Base-by-base conservation (phyloP, 306 rosid genomes). In the Inga laurina region DNA sequence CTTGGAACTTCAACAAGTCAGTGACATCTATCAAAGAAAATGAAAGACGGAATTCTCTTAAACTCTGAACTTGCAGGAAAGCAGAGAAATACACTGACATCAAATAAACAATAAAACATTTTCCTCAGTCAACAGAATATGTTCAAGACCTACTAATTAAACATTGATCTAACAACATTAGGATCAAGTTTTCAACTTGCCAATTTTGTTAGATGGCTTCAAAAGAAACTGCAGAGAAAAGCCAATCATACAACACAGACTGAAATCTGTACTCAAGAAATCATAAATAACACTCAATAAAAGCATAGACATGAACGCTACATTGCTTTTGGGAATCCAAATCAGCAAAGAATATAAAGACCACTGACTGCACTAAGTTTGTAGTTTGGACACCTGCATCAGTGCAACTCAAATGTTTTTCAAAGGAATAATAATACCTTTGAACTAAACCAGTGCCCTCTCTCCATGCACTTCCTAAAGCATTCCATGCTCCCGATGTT, bases 401-500 rank as follows among this genome's bases (percentile, higher is more conserved):
- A 46, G 48, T 18, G 37, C 79, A 30, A 19, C 41, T 77, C 21
- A 51, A 76, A 59, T 72, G 0, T 9, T 82, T 61, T 75, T 24
- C 61, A 70, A 74, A 76, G 46, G 74, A 80, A 49, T 49, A 72
- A 75, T 77, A 91, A 57, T 92, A 97, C 99, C 87, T 91, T 8
- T 91, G 92, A 82, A 97, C 97, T 13, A 94, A 87, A 80, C 84
- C 90, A 11, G 91, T 65, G 78, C 99, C 86, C 79, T 97, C 99
- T 89, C 85, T 89, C 90, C 90, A 94, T 46, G 99, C 99, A 86
- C 83, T 97, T 81, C 97, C 97, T 67, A 97, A 87, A 62, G 97
- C 95, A 77, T 79, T 90, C 99, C 99, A 97, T 70, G 99, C 97
- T 87, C 99, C 99, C 62, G 98, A 90, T 57, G 99, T 97, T 75